phyloP scores from a whole-genome alignment of 1,139 yeast genomes.

The Zhuliangozyma parablackwelliae region DNA sequence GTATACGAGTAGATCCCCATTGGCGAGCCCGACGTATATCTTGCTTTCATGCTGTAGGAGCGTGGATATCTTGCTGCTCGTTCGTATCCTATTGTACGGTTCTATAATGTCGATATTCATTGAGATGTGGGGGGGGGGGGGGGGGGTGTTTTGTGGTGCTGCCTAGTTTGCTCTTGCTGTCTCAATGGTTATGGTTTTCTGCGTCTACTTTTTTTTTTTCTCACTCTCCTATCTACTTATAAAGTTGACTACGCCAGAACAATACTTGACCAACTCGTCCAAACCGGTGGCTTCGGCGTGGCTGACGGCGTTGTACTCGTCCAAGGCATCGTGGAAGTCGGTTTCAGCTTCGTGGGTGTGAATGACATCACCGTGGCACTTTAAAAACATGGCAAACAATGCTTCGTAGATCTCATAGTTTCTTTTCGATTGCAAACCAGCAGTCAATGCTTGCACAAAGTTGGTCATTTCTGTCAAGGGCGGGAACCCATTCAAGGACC shows the following conservation, averaged over 20 bases:
- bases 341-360: constrained; percentile 40
- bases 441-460: constrained; percentile 62
- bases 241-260: constrained; percentile 76
- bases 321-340: constrained; percentile 40
- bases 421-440: constrained; percentile 52
- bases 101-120: constrained; percentile 32
- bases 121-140: constrained; percentile 1
- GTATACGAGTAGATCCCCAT: constrained; percentile 33
- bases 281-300: constrained; percentile 41
- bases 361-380: constrained; percentile 79
- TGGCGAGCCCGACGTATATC: constrained; percentile 31
- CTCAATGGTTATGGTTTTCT: not conserved
- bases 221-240: constrained; percentile 19
- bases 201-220: constrained; percentile 1
- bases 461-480: constrained; percentile 61
- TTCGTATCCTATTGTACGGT: constrained; percentile 26
- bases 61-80: constrained; percentile 19
- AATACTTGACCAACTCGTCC: constrained; percentile 72
- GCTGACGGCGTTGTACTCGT: constrained; percentile 36
- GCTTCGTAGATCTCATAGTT: constrained; percentile 77
- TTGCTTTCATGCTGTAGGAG: constrained; percentile 16
- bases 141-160: constrained; percentile 9
- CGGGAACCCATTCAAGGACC: constrained; percentile 65
- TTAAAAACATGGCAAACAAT: constrained; percentile 67
- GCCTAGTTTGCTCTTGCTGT: not conserved